These are phyloP conservation scores for Dichotomopilus funicola DNA, from an alignment of 2,329 filamentous ascomycete genomes.

Conservation along the genomic window DNA sequence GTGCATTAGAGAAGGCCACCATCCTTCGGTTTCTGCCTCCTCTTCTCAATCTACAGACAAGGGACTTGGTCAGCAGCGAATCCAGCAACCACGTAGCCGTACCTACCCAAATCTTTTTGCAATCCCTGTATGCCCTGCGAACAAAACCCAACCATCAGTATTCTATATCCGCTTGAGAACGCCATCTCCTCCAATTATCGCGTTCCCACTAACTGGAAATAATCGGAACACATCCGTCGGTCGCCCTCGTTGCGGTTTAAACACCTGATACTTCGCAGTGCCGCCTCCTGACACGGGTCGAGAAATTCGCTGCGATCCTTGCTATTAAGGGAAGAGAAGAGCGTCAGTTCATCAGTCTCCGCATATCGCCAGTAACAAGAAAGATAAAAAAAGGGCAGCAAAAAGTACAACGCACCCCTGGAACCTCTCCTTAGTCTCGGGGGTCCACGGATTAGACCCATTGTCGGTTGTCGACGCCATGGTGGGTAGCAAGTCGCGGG, in stretches of 20 bases:
- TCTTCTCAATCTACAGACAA: constrained; percentile 10
- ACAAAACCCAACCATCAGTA: not conserved
- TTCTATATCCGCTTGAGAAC: not conserved
- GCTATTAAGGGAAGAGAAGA: constrained; percentile 39
- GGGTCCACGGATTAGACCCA: constrained; percentile 44
- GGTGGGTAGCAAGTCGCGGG: not conserved
- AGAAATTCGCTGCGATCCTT: constrained; percentile 86
- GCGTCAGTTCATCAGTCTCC: not conserved
- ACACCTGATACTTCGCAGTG: constrained; percentile 77
- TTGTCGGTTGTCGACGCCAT: constrained; percentile 15
- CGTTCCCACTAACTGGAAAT: constrained; percentile 70
- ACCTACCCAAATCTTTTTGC: constrained; percentile 84
- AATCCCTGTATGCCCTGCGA: constrained; percentile 79
- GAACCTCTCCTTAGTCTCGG: constrained; percentile 57
- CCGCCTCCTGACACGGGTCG: constrained; percentile 93
- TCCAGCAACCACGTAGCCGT: constrained; percentile 25
- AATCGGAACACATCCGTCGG: constrained; percentile 83
- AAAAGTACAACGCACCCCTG: constrained; percentile 44
- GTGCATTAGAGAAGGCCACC: not conserved
- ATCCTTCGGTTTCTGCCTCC: constrained; percentile 10
- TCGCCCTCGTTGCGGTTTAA: constrained; percentile 84
- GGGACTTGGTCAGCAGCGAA: not conserved
- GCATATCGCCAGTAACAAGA: too few relatives aligned
- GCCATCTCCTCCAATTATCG: not conserved
- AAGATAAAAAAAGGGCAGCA: not conserved